phyloP scores from a whole-genome alignment of 257 asterid genomes.

The Gynochthodes officinalis region DNA sequence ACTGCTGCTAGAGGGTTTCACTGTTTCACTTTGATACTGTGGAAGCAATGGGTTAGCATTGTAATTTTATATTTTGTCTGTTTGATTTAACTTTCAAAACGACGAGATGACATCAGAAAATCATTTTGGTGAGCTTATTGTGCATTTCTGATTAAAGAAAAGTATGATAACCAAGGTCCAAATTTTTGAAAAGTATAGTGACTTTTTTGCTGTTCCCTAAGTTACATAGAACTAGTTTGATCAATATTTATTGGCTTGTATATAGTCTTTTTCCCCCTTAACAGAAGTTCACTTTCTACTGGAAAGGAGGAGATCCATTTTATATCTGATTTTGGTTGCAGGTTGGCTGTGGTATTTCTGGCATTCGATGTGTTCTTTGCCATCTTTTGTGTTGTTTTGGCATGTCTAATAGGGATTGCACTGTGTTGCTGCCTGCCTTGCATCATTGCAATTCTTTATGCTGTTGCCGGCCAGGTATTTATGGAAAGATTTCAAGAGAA shows the following conservation, averaged over 20 bases:
- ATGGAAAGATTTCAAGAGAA: not conserved
- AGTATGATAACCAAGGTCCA: too few species aligned
- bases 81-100: too few species aligned
- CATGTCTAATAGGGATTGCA: conserved; percentile 90
- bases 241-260: not conserved
- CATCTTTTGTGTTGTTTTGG: conserved; percentile 86
- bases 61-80: too few species aligned
- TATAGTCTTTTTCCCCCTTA: not conserved
- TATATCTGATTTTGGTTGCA: conserved; percentile 45
- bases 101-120: too few species aligned
- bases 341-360: conserved; percentile 96
- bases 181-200: too few species aligned
- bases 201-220: too few species aligned
- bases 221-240: not conserved
- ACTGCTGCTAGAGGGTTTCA: too few species aligned
- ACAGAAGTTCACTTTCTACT: conserved; percentile 2
- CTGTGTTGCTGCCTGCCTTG: conserved; percentile 99
- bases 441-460: conserved; percentile 93
- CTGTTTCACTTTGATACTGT: too few species aligned
- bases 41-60: too few species aligned
- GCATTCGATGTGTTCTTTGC: conserved; percentile 99
- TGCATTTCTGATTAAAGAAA: too few species aligned
- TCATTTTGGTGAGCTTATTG: too few species aligned
- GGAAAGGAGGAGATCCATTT: conserved; percentile 13
- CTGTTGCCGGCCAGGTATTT: conserved; percentile 95